Base-by-base conservation (phyloP, 1,284 basidiomycete genomes). In the Chondrostereum purpureum region DNA sequence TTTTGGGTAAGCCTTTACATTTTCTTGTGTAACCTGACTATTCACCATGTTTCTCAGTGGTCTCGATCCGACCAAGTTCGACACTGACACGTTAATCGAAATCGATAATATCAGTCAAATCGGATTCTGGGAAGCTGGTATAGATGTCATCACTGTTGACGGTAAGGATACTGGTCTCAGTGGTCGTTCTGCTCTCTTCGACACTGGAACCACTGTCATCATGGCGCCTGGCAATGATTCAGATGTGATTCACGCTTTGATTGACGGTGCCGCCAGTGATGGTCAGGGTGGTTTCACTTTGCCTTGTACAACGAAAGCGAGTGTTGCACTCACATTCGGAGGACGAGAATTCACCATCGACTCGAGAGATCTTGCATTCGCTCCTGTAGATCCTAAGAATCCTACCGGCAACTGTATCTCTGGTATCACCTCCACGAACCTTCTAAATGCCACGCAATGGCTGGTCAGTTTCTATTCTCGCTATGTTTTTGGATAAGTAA, bases 101-200 rank as follows among this genome's bases (percentile, higher is more conserved):
- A 51, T 88, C 45, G 54, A 62, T 46, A 88, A 86, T 54, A 74
- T 84, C 53, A 83, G 75, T 60, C 49, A 54, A 12, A 49, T 67
- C 23, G 86, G 89, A 23, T 92, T 91, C 71, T 92, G 88, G 89
- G 84, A 88, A 66, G 83, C 71, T 6, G 61, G 62, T 3, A 64
- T 92, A 59, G 73, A 78, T 51, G 65, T 66, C 3, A 67, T 85
- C 48, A 68, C 74, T 17, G 75, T 85, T 48, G 68, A 82, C 53
- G 81, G 78, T 16, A 52, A 66, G 39, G 68, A 75, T 57, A 56
- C 74, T 35, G 73, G 75, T 12, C 65, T 88, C 38, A 51, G 59
- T 14, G 75, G 75, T 37, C 80, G 83, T 56, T 80, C 78, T 31
- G 80, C 85, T 43, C 84, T 90, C 62, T 76, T 90, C 53, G 87